phyloP scores from a whole-genome alignment of 2,329 filamentous ascomycete species.

The Verticillium albo-atrum region DNA sequence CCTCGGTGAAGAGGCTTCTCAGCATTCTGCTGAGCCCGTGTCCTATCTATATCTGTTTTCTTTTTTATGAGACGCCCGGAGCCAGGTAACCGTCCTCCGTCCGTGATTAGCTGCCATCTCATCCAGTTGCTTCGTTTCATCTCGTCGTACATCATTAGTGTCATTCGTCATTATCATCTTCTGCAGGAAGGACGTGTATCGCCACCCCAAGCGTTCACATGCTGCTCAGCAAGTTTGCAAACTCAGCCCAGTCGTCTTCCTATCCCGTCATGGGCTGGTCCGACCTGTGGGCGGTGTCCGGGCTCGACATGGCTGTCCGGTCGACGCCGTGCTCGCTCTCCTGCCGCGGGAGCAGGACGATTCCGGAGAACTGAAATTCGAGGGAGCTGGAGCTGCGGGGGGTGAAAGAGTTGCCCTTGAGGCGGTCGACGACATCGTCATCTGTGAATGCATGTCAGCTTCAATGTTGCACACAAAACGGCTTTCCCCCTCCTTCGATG shows the following conservation, averaged over 20 bases:
- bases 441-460: slow-evolving; percentile 3
- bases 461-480: no score
- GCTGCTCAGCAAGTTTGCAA: background rate
- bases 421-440: slow-evolving; percentile 21
- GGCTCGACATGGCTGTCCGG: background rate
- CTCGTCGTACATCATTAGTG: slow-evolving; percentile 8
- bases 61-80: background rate
- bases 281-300: background rate
- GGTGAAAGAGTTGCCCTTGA: slow-evolving; percentile 14
- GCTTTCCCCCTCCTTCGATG: no score
- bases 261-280: background rate
- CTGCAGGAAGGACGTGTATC: background rate
- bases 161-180: background rate
- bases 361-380: slow-evolving; percentile 45
- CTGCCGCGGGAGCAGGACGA: slow-evolving; percentile 34
- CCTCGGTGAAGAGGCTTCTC: background rate
- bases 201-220: no score
- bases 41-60: background rate
- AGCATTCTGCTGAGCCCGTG: background rate
- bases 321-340: background rate
- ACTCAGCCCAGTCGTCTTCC: background rate
- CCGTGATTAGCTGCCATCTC: background rate
- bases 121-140: background rate
- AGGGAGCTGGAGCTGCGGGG: slow-evolving; percentile 39
- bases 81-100: background rate